These are phyloP conservation scores for Paxillus ammoniavirescens DNA, from an alignment of 768 basidiomycete species.

Conservation along the genomic window DNA sequence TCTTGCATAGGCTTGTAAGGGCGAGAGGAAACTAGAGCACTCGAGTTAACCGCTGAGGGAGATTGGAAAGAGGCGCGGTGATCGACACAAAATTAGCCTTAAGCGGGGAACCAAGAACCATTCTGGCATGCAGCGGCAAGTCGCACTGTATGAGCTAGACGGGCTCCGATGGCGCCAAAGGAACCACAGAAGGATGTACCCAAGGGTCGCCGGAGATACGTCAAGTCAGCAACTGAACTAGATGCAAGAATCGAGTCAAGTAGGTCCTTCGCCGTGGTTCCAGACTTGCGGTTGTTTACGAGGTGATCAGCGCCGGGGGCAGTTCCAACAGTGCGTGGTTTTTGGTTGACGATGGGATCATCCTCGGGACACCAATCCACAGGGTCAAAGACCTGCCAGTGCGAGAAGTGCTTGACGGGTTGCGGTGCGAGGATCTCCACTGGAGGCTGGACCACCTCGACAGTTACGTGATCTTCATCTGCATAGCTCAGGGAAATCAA, in stretches of 20 bases:
- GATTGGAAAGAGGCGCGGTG: neutral
- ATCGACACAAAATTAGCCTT: conserved; percentile 9
- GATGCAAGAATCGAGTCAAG: conserved; percentile 27
- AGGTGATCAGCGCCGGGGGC: conserved; percentile 26
- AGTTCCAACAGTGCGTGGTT: conserved; percentile 24
- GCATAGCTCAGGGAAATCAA: conserved; percentile 12
- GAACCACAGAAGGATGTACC: conserved; percentile 26
- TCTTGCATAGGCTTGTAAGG: neutral
- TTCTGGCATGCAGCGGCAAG: conserved; percentile 15
- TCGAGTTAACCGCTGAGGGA: neutral
- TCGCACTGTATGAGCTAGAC: conserved; percentile 20
- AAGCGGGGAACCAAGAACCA: conserved; percentile 20
- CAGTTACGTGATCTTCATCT: neutral
- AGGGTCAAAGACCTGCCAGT: conserved; percentile 10
- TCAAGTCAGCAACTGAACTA: conserved; percentile 1
- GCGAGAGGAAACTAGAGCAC: neutral
- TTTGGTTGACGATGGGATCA: conserved; percentile 31
- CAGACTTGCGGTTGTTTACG: neutral
- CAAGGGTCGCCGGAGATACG: conserved; percentile 7
- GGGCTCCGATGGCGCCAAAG: conserved; percentile 22
- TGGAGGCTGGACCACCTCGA: neutral
- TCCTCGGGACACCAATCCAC: conserved; percentile 29
- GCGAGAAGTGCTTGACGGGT: conserved; percentile 6
- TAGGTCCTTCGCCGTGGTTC: conserved; percentile 25
- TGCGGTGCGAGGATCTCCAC: conserved; percentile 14